Base-by-base conservation (phyloP, 129 eudicot species). In the Dittrichia graveolens region DNA sequence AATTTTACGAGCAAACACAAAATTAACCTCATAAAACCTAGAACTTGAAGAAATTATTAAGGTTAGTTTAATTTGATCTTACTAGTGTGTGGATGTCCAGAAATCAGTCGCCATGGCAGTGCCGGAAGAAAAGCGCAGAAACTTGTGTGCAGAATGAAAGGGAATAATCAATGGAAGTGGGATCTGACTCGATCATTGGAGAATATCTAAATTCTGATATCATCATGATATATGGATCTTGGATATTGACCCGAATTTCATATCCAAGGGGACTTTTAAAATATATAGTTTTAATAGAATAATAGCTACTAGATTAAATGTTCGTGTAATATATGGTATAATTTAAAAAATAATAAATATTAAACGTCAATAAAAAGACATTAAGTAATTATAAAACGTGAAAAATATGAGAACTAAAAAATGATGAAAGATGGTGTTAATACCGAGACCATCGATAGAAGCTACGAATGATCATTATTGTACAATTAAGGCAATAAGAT, bases 71-170 rank as follows among this genome's bases (percentile, higher is more conserved):
- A 24, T 3, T 39, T 38, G 60, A 67, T 43, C 82, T 83, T 77
- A 94, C 99, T 77, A 85, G 84, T 94, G 99, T 43, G 99, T 82
- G 4, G 99, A 94, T 45, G 91, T 84, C 99, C 99, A 94, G 95
- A 94, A 94, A 88, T 94, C 90, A 77, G 99, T 87, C 53, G 99
- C 99, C 99, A 94, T 94, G 77, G 77, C 11, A n/a, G n/a, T 57
- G 50, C n/a, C 12, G 38, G 58, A 55, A 44, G 16, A 34, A 10
- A 56, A 24, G 61, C 60, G 78, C 53, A 47, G 49, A n/a, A 50
- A 61, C 39, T 74, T 50, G 10, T 50, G 78, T 62, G 78, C 63
- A 15, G 71, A 15, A 69, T 16, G 14, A 43, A 18, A 40, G 31
- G 31, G 77, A 61, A 61, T 61, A 73, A 61, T 61, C 4, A 49